Conservation (phyloP, 2,329 filamentous ascomycete genomes). For the Aspergillus sp. region DNA sequence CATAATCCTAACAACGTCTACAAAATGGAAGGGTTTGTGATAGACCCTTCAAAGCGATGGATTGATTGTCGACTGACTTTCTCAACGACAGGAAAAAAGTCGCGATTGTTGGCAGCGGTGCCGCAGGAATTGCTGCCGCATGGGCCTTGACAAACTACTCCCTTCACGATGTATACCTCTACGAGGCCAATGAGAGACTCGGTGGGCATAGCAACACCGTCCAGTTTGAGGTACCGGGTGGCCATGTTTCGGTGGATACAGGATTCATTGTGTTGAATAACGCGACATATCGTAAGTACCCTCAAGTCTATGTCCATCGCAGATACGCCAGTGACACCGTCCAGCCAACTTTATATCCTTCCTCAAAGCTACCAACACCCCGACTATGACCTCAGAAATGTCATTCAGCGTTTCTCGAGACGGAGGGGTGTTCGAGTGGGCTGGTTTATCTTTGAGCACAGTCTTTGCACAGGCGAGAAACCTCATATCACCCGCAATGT, state of each 20-base stretch:
- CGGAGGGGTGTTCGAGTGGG: conserved; percentile 2
- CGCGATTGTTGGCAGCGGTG: conserved; percentile 7
- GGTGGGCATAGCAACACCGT: conserved; percentile 8
- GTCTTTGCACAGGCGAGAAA: conserved; percentile 3
- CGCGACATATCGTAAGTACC: conserved; percentile 4
- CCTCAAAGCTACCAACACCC: background rate
- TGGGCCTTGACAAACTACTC: conserved; percentile 6
- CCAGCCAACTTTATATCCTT: conserved; percentile 7
- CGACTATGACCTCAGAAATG: conserved; percentile 5
- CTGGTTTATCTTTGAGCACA: background rate
- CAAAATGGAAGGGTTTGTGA: no score
- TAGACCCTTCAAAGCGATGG: background rate
- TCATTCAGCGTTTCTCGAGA: conserved; percentile 6
- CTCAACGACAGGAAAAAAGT: background rate
- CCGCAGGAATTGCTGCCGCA: conserved; percentile 1
- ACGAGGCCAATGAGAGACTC: conserved; percentile 3
- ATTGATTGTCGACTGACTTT: background rate
- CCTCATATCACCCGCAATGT: conserved; percentile 2
- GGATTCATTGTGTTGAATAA: conserved; percentile 7
- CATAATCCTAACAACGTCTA: no score
- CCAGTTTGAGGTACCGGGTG: background rate
- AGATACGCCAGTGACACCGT: background rate
- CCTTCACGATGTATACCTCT: conserved; percentile 1
- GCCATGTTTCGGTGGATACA: conserved; percentile 3
- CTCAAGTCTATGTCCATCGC: background rate